These are phyloP conservation scores for Amanita brunnescens DNA, from an alignment of 768 basidiomycete species.

Conservation along the genomic window DNA sequence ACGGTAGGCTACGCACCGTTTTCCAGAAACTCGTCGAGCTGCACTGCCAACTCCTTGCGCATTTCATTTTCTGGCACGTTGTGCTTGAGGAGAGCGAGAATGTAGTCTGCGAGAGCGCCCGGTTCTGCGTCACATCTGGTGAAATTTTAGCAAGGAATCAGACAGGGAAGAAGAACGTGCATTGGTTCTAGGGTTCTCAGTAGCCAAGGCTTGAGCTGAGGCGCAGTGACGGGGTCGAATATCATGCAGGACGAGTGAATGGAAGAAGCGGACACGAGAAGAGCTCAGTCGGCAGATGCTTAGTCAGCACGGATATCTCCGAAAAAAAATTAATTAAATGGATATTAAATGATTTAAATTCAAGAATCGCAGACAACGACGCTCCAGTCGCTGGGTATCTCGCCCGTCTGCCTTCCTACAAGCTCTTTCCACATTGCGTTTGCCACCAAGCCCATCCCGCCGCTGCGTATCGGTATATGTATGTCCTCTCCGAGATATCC, in stretches of 20 bases:
- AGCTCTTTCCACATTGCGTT: slow-evolving; percentile 62
- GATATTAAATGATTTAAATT: not conserved
- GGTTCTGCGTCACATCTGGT: slow-evolving; percentile 94
- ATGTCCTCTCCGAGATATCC: slow-evolving; percentile 64
- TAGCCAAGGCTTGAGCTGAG: slow-evolving; percentile 82
- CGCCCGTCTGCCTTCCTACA: slow-evolving; percentile 74
- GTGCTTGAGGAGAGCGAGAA: slow-evolving; percentile 87
- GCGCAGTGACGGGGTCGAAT: slow-evolving; percentile 53
- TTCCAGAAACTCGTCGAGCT: slow-evolving; percentile 91
- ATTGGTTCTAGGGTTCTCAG: slow-evolving; percentile 86
- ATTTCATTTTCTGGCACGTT: slow-evolving; percentile 78
- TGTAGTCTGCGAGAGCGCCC: slow-evolving; percentile 86
- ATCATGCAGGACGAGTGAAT: slow-evolving; percentile 36
- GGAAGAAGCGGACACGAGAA: not conserved
- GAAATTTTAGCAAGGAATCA: slow-evolving; percentile 13
- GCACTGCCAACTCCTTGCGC: slow-evolving; percentile 63
- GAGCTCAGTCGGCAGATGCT: not conserved
- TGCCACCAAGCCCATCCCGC: slow-evolving; percentile 78
- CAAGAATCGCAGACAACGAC: slow-evolving; percentile 31
- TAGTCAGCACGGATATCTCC: slow-evolving; percentile 4
- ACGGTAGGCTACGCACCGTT: slow-evolving; percentile 44
- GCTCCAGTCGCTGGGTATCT: slow-evolving; percentile 74
- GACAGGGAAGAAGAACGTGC: slow-evolving; percentile 32
- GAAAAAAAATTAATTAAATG: slow-evolving; percentile 1
- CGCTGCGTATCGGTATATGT: slow-evolving; percentile 51